Conservation (phyloP, 1,284 basidiomycete species). For the Melanopsichium pennsylvanicum region DNA sequence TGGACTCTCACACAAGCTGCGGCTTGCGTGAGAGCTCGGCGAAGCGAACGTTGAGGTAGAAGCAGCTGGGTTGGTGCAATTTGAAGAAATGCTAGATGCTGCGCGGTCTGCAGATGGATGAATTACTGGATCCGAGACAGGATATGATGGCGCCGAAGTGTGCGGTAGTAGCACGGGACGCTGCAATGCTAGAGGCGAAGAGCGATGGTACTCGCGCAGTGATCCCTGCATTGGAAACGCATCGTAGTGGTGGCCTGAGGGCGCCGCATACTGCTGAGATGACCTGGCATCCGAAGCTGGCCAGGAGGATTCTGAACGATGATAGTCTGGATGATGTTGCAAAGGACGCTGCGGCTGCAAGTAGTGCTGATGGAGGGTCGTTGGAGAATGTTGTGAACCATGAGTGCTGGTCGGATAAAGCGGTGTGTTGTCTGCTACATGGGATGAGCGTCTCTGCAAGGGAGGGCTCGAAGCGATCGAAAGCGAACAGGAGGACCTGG, state of each 20-base stretch:
- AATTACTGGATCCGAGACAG: background rate
- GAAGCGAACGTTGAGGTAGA: slow-evolving; percentile 10
- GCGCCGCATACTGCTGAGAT: slow-evolving; percentile 1
- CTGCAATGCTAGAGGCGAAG: slow-evolving; percentile 17
- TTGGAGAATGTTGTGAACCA: slow-evolving; percentile 1
- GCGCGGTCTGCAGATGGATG: slow-evolving; percentile 4
- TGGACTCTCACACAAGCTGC: slow-evolving; percentile 4
- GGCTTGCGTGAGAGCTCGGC: slow-evolving; percentile 8
- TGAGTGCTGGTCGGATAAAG: background rate
- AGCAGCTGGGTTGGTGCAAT: background rate
- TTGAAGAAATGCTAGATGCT: background rate
- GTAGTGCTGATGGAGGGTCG: slow-evolving; percentile 8
- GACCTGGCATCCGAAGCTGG: slow-evolving; percentile 1
- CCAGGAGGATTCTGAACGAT: slow-evolving; percentile 11
- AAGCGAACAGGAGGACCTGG: slow-evolving; percentile 1
- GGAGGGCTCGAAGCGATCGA: slow-evolving; percentile 1
- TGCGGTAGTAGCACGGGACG: slow-evolving; percentile 15
- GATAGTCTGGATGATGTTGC: slow-evolving; percentile 6
- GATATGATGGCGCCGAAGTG: background rate
- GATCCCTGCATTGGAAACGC: slow-evolving; percentile 22
- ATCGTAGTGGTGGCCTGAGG: slow-evolving; percentile 3
- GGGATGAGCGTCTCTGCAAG: slow-evolving; percentile 1
- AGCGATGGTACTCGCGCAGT: slow-evolving; percentile 16
- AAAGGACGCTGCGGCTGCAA: slow-evolving; percentile 10
- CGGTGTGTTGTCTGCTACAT: background rate